A percentile compares a stretch with the other conserved stretches of the same genome.
These are phyloP conservation scores for Polyporus tsugae DNA, from an alignment of 1,284 basidiomycete genomes.

Conservation along the genomic window DNA sequence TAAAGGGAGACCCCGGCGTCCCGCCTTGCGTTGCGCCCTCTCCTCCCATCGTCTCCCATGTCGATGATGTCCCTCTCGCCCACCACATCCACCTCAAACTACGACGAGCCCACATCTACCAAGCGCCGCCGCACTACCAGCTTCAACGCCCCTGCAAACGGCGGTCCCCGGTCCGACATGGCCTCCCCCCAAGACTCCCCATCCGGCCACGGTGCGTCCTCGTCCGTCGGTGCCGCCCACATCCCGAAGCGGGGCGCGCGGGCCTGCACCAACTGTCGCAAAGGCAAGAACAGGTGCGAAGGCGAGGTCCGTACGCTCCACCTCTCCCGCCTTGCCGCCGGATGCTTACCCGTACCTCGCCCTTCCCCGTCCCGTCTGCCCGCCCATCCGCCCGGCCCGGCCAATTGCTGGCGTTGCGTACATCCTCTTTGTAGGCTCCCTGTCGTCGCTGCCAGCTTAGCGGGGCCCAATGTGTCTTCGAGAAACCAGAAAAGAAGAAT, in stretches of 20 bases:
- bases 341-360: constrained; percentile 29
- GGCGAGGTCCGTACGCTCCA: constrained; percentile 66
- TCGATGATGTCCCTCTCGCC: constrained; percentile 47
- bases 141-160: constrained; percentile 33
- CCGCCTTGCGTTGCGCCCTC: constrained; percentile 22
- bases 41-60: constrained; percentile 28
- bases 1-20: constrained; percentile 20
- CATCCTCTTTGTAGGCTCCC: constrained; percentile 64
- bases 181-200: constrained; percentile 34
- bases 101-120: constrained; percentile 36
- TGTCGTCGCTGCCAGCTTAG: constrained; percentile 90
- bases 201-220: constrained; percentile 32
- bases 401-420: constrained; percentile 15
- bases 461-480: constrained; percentile 87
- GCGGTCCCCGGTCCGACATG: constrained; percentile 34
- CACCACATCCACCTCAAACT: constrained; percentile 42
- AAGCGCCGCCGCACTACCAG: constrained; percentile 44
- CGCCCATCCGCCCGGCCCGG: constrained; percentile 72
- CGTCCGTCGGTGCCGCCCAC: constrained; percentile 48
- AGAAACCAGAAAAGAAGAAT: constrained; percentile 90
- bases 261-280: constrained; percentile 84
- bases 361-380: constrained; percentile 44
- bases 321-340: constrained; percentile 43
- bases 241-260: constrained; percentile 83
- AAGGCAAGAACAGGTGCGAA: constrained; percentile 94